Evolutionary conservation across 495 filamentous ascomycete species (phyloP), one percentile per base, ranked within the genome.

Genomic region (Penicillium chermesinum): DNA sequence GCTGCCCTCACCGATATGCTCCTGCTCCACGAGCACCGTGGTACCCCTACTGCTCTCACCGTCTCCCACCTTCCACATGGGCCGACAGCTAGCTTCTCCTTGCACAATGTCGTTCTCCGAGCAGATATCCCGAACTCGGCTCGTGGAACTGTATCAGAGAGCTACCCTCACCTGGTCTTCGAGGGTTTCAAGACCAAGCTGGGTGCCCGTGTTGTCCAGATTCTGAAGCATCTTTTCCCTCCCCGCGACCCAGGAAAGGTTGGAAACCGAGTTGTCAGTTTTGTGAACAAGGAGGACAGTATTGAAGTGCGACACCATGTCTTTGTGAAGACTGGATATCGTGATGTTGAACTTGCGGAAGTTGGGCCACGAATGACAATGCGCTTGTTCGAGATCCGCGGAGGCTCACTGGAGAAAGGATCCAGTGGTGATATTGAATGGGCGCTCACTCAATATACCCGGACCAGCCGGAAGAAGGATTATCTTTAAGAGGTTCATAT

Each of bases 351-450:
- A 68, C 69, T 98, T 51, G 87, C 89, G 14, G 93, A 98, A 66
- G 94, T 98, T 35, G 93, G 93, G 0, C 93, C 93, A 3, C 76
- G 93, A 46, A 95, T 97, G 86, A 94, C 91, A 4, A 94, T 99
- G 90, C 80, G 87, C 58, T 76, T 90, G 19, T 99, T 97, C 69
- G 89, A 95, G 65, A 95, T 99, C 49, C 77, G 89, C 39, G 83
- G 87, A 44, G 91, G 93, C n/a, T 93, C 91, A 2, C 71, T 95
- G 38, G 93, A 96, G 61, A 94, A 91, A 52, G 69, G 65, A 58
- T 95, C 94, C 54, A 87, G 89, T 54, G 91, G 91, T n/a, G 94
- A 97, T 73, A 80, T 88, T 25, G 94, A 98, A 67, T 98, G 93
- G 93, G 82, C 87, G 43, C 71, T 97, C 52, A 93, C 86, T 47